Evolutionary conservation across 1,284 basidiomycete genomes (phyloP).

Genomic region (Coniferiporia weirii): DNA sequence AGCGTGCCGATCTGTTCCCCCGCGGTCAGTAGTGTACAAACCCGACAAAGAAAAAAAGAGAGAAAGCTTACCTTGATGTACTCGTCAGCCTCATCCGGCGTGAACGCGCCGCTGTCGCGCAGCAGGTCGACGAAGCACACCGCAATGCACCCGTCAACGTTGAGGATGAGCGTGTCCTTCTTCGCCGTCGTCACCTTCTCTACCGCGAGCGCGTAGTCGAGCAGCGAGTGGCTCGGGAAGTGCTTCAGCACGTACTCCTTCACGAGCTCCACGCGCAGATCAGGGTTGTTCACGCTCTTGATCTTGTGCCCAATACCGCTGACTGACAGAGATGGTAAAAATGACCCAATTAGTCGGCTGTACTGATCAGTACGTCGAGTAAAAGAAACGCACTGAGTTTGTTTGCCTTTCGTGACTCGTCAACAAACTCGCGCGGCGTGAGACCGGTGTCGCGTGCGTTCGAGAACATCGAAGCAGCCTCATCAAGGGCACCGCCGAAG

Average conservation of each 20-base stretch:
- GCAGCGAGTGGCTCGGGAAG: slow-evolving; percentile 89
- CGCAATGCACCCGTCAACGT: slow-evolving; percentile 97
- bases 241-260: slow-evolving; percentile 95
- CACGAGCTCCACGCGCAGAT: slow-evolving; percentile 94
- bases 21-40: slow-evolving; percentile 8
- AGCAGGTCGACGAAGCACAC: slow-evolving; percentile 98
- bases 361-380: no score
- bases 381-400: slow-evolving; percentile 71
- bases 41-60: not conserved
- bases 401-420: slow-evolving; percentile 92
- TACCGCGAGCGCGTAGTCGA: slow-evolving; percentile 98
- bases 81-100: slow-evolving; percentile 92
- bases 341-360: no score
- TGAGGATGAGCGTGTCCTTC: slow-evolving; percentile 96
- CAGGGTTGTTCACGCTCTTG: slow-evolving; percentile 97
- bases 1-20: slow-evolving; percentile 72
- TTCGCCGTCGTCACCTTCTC: slow-evolving; percentile 98
- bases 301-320: slow-evolving; percentile 99
- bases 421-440: slow-evolving; percentile 96
- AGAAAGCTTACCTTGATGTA: slow-evolving; percentile 71
- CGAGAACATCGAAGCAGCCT: slow-evolving; percentile 95
- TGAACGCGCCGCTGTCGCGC: slow-evolving; percentile 91
- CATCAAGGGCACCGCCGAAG: slow-evolving; percentile 99
- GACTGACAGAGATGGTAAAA: slow-evolving; percentile 40
- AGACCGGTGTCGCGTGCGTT: slow-evolving; percentile 85